Evolutionary conservation across 768 basidiomycete genomes (phyloP).

Genomic region (Tricholoma furcatifolium): DNA sequence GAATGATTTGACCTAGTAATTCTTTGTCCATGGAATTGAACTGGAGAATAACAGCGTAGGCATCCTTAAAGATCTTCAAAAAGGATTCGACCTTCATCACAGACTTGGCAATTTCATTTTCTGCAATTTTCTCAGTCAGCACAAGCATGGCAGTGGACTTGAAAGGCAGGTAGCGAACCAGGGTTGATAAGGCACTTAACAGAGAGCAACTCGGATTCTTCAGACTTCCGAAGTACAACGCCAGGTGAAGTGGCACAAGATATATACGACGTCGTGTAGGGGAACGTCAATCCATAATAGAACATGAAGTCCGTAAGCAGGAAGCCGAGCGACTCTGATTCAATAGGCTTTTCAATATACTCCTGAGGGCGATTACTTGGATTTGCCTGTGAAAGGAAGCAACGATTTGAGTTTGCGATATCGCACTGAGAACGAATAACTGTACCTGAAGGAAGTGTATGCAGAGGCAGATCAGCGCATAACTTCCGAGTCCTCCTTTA

Average conservation of each 20-base stretch:
- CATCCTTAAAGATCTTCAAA: conserved; percentile 32
- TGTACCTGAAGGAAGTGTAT: conserved; percentile 70
- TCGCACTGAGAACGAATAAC: not conserved
- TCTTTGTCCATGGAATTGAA: conserved; percentile 15
- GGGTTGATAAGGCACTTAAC: conserved; percentile 44
- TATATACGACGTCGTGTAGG: conserved; percentile 39
- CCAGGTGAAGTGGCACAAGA: conserved; percentile 29
- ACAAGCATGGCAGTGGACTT: not conserved
- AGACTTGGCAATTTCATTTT: conserved; percentile 38
- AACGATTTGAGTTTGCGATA: not conserved
- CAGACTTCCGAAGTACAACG: conserved; percentile 27
- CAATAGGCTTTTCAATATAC: conserved; percentile 42
- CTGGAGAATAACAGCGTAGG: conserved; percentile 23
- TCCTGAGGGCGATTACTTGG: conserved; percentile 52
- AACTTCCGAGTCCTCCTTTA: conserved; percentile 63
- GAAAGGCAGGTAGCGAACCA: conserved; percentile 23
- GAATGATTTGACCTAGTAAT: conserved; percentile 25
- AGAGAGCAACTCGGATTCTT: conserved; percentile 26
- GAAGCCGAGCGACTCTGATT: conserved; percentile 52
- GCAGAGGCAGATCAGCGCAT: conserved; percentile 60
- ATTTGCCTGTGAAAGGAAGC: conserved; percentile 44
- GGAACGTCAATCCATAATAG: conserved; percentile 54
- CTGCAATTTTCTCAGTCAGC: conserved; percentile 19
- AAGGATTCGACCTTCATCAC: conserved; percentile 30
- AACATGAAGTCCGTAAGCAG: conserved; percentile 65